phyloP scores from a whole-genome alignment of 2,329 filamentous ascomycete genomes.

The Cytospora chrysosperma region DNA sequence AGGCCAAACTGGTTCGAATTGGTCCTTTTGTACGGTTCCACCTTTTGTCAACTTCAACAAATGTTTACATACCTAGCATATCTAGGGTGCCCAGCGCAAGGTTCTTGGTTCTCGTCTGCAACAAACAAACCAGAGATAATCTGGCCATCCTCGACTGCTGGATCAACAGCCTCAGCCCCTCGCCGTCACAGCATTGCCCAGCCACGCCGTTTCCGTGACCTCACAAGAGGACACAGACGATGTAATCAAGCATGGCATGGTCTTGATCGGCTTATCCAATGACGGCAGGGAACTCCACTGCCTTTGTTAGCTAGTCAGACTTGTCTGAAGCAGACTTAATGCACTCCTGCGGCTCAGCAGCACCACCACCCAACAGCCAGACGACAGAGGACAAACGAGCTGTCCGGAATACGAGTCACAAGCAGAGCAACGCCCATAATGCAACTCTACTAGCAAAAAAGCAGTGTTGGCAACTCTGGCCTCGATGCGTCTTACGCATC shows the following conservation, averaged over 20 bases:
- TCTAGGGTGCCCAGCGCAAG: too few species aligned
- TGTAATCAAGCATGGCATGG: conserved; percentile 5
- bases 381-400: background rate
- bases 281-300: background rate
- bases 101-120: background rate
- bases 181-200: conserved; percentile 1
- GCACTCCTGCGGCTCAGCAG: conserved; percentile 20
- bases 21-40: background rate
- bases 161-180: conserved; percentile 8
- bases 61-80: too few species aligned
- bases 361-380: background rate
- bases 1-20: background rate
- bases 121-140: background rate
- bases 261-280: conserved; percentile 5
- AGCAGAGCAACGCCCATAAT: conserved; percentile 12
- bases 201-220: conserved; percentile 10
- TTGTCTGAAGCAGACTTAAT: conserved; percentile 3
- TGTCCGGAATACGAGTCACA: conserved; percentile 6
- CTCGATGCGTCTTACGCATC: background rate
- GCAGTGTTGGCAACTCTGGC: background rate
- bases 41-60: background rate
- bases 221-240: background rate
- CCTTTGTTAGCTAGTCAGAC: conserved; percentile 11
- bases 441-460: conserved; percentile 2
- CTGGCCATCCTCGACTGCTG: background rate